Percentiles rank a stretch among this genome's conserved stretches.
Conservation (phyloP, 768 basidiomycete species). For the Lanmaoa rubissima region DNA sequence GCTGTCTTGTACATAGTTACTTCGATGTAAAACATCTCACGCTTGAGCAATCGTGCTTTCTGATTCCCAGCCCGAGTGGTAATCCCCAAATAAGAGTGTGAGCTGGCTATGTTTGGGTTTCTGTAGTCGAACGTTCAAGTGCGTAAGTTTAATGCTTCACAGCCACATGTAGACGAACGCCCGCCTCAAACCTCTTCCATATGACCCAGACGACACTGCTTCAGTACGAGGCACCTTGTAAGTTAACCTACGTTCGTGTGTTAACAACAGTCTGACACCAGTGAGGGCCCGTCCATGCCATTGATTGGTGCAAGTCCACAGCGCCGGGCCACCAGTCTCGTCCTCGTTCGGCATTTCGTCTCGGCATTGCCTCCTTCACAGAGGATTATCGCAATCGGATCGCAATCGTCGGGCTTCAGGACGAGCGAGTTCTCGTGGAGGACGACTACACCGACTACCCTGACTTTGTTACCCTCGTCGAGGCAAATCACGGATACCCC, state of each 20-base stretch:
- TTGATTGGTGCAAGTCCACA: constrained; percentile 87
- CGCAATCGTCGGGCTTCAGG: constrained; percentile 74
- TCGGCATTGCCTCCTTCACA: constrained; percentile 81
- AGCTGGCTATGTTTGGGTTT: background rate
- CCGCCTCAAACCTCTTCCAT: constrained; percentile 8
- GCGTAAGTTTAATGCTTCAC: background rate
- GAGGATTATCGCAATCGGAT: constrained; percentile 84
- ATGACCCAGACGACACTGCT: constrained; percentile 74
- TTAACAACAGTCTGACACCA: constrained; percentile 19
- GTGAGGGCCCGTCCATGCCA: constrained; percentile 79
- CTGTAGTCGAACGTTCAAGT: background rate
- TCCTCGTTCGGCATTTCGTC: constrained; percentile 75
- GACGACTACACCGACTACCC: constrained; percentile 81
- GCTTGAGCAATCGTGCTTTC: constrained; percentile 13
- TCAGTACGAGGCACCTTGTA: constrained; percentile 85
- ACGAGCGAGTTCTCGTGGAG: constrained; percentile 84
- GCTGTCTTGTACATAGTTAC: constrained; percentile 31
- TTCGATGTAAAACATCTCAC: constrained; percentile 26
- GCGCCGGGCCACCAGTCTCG: constrained; percentile 71
- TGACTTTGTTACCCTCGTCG: constrained; percentile 84
- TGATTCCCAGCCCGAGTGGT: background rate
- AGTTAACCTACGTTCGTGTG: constrained; percentile 33
- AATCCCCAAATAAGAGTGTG: too few relatives aligned
- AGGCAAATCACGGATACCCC: constrained; percentile 86
- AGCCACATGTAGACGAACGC: constrained; percentile 25